phyloP scores from a whole-genome alignment of 1,139 yeast species.

The Debaryomyces subglobosus region DNA sequence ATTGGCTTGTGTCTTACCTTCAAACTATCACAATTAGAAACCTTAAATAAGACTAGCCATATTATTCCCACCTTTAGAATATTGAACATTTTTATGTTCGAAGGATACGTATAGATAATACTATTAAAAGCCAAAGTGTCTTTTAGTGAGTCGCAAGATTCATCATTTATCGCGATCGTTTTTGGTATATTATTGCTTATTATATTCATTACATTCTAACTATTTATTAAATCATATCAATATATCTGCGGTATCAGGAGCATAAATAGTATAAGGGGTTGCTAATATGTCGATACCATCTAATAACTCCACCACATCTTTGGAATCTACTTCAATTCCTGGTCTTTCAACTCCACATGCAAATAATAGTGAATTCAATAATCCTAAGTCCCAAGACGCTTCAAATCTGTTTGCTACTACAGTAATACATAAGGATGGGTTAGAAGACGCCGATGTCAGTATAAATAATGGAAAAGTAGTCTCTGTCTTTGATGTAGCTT shows the following conservation, averaged over 20 bases:
- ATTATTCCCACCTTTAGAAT: background rate
- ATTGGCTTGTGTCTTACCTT: background rate
- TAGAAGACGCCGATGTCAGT: conserved; percentile 5
- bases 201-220: background rate
- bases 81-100: background rate
- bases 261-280: background rate
- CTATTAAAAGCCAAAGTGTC: background rate
- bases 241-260: background rate
- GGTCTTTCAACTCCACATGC: conserved; percentile 24
- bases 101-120: background rate
- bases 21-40: background rate
- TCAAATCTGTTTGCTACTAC: background rate
- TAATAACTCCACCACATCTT: conserved; percentile 4
- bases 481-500: conserved; percentile 56
- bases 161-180: conserved; percentile 1
- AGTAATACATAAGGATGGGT: background rate
- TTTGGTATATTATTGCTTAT: background rate
- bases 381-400: background rate
- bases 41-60: background rate
- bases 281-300: background rate
- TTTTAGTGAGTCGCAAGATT: background rate
- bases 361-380: conserved; percentile 15
- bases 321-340: conserved; percentile 5
- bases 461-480: conserved; percentile 8
- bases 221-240: background rate